Base-by-base conservation (phyloP, 2,329 filamentous ascomycete species). In the Aspergillus caelatus region DNA sequence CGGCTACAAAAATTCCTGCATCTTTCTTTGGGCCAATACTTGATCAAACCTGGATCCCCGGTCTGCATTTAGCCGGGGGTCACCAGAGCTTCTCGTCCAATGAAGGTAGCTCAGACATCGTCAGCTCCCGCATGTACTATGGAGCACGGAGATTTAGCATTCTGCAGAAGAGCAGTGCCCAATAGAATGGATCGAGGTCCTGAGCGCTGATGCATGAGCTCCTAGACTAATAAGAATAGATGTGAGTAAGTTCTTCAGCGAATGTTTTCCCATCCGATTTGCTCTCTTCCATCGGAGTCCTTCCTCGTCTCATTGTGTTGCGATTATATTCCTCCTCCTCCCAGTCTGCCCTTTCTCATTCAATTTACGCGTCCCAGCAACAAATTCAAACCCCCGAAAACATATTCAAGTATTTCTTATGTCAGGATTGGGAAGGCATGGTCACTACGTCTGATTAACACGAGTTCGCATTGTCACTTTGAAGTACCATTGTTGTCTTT, bases 1-100 rank as follows among this genome's bases (percentile, higher is more conserved):
- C 68, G 68, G 57, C 62, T 70, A 67, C 60, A 65, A 36, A 60
- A n/a, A 32, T 58, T 28, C 60, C 57, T 26, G 55, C n/a, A 36
- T 36, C 50, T 45, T 21, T 36, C 43, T 32, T 16, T n/a, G 41
- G 66, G 57, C 68, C 68, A 70, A 67, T 70, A 52, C 48, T n/a
- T 57, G 46, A 41, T 28, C 26, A 26, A 19, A 62, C 34, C 62
- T 53, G 30, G 34, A 45, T 46, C 48, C 56, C 46, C 32, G 34
- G 45, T 53, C 34, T 16, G 48, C 57, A 28, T 62, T 55, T 23
- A 67, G 67, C 68, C 65, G 60, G 53, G 53, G 57, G 50, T 58
- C 14, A 60, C 61, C 52, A 57, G 28, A 36, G 46, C 30, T 2
- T 43, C 36, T 32, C 39, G 32, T 54, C 68, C 66, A 68, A 67